Conservation (phyloP, 306 rosid genomes). For the Trifolium fragiferum region DNA sequence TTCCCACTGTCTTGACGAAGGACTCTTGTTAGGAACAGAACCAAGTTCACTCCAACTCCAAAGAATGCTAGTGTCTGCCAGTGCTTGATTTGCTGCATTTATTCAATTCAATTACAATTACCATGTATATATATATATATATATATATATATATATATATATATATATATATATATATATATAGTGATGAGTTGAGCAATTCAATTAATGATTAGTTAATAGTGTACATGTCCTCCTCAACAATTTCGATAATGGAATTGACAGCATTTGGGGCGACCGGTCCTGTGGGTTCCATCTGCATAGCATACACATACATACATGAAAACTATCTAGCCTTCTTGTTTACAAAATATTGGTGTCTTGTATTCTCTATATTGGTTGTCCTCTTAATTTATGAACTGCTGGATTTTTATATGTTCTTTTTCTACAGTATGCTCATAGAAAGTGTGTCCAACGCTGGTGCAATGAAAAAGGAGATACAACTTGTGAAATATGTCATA, state of each 20-base stretch:
- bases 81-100: constrained; percentile 61
- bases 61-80: constrained; percentile 69
- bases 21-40: constrained; percentile 61
- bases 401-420: background rate
- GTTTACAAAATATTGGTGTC: constrained; percentile 1
- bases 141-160: too few species aligned
- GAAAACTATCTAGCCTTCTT: background rate
- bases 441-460: constrained; percentile 98
- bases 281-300: constrained; percentile 52
- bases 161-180: too few species aligned
- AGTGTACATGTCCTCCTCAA: constrained; percentile 44
- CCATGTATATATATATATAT: too few species aligned
- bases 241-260: constrained; percentile 20
- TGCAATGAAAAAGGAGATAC: constrained; percentile 97
- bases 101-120: background rate
- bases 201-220: background rate
- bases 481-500: constrained; percentile 91
- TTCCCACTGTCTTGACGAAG: constrained; percentile 60
- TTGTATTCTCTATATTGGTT: background rate
- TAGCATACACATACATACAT: too few species aligned
- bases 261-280: constrained; percentile 6
- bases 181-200: background rate
- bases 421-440: constrained; percentile 79
- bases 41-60: constrained; percentile 71
- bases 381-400: constrained; percentile 19